Evolutionary conservation across 2,329 filamentous ascomycete species (phyloP), one percentile per base, ranked within the genome.

Genomic region (Huntiella moniliformis): DNA sequence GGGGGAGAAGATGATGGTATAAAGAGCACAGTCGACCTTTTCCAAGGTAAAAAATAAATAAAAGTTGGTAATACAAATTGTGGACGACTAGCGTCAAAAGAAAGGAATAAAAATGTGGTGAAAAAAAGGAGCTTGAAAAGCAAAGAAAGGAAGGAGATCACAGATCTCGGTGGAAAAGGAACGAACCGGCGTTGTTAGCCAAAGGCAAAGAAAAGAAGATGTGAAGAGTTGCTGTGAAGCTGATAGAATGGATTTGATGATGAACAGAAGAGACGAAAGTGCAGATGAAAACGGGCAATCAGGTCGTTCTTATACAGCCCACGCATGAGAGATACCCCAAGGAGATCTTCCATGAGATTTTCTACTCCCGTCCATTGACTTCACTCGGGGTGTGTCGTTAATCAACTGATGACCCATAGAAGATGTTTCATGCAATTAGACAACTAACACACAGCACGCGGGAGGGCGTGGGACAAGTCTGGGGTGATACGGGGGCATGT

Each of bases 101-200:
- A 48, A 48, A 3, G 18, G 13, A 43, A 32, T 36, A 28, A 46
- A 45, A 33, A 35, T 16, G 8, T 38, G 37, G 31, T 45, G 5
- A 42, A 18, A 8, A 35, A 13, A 42, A 32, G 34, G 42, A 44
- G 34, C 18, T 41, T 31, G 8, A 31, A 5, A 15, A 15, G 35
- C 18, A 49, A 44, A 44, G 47, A 49, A 49, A 31, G 35, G 44
- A 44, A 49, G 44, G 35, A 49, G 47, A 49, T 49, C 47, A 40
- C 47, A 41, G 47, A 49, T 49, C 47, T 33, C 35, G n/a, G 15
- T 28, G 35, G 47, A 49, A 49, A 44, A 42, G 44, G 28, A 37
- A 49, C 36, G 36, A 36, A 49, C 34, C 43, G 40, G 46, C 36
- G 42, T 41, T 28, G 22, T 7, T 28, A 28, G 6, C 22, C 5